A percentile compares a stretch with the other conserved stretches of the same genome.
Evolutionary conservation across 305 asterid genomes (phyloP).

Genomic region (Fraxinus nigra): DNA sequence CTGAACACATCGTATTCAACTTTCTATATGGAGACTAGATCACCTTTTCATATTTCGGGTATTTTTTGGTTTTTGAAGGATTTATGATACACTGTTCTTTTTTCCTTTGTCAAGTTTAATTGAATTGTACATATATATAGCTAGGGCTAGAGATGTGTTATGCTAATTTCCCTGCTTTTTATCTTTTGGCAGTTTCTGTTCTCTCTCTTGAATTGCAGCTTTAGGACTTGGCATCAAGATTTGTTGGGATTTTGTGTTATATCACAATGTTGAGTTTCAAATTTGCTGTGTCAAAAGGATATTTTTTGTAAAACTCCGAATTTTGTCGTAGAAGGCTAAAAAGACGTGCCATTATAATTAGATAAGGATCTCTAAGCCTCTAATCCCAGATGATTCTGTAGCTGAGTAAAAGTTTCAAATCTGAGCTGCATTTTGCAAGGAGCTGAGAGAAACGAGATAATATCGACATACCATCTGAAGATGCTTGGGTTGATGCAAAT

Average conservation of each 20-base stretch:
- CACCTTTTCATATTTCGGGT: constrained; percentile 23
- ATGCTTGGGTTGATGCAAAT: constrained; percentile 87
- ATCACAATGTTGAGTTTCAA: constrained; percentile 23
- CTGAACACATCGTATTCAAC: constrained; percentile 19
- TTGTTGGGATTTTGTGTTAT: constrained; percentile 16
- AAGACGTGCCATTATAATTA: constrained; percentile 11
- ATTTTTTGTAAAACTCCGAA: constrained; percentile 14
- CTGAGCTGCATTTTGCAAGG: constrained; percentile 8
- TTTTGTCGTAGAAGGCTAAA: constrained; percentile 13
- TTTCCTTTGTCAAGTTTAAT: constrained; percentile 9
- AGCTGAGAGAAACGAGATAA: constrained; percentile 41
- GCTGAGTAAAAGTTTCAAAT: constrained; percentile 20
- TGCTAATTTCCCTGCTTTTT: no score
- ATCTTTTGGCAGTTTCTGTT: neutral
- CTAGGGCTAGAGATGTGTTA: no score
- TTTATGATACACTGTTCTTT: neutral
- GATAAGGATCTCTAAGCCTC: constrained; percentile 12
- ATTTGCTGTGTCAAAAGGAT: constrained; percentile 15
- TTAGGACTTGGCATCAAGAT: constrained; percentile 33
- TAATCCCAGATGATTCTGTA: constrained; percentile 20
- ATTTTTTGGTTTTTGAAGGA: neutral
- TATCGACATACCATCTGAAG: constrained; percentile 76
- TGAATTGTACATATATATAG: neutral
- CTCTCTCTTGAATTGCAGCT: constrained; percentile 30
- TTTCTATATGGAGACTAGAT: constrained; percentile 23